Evolutionary conservation across 352 stramenopile species (phyloP).

Genomic region (Pythium pyrilobum): DNA sequence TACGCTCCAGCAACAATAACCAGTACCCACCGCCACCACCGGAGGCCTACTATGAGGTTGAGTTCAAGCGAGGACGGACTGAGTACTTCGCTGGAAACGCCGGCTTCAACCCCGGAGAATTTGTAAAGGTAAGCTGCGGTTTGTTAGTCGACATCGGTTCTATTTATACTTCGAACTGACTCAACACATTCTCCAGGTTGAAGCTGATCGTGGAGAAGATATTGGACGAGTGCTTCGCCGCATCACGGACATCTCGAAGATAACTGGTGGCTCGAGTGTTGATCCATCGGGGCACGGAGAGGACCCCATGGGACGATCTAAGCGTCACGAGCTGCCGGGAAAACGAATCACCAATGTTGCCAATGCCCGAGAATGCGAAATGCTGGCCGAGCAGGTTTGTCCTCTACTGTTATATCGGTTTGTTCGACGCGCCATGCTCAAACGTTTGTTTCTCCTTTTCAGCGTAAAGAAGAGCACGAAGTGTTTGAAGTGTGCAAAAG

Average conservation of each 20-base stretch:
- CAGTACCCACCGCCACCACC: slow-evolving; percentile 57
- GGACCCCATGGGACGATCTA: slow-evolving; percentile 37
- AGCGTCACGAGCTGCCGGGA: slow-evolving; percentile 63
- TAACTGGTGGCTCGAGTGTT: slow-evolving; percentile 18
- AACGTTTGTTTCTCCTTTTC: neutral
- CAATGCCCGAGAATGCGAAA: slow-evolving; percentile 88
- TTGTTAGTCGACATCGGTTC: neutral
- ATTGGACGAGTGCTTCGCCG: slow-evolving; percentile 92
- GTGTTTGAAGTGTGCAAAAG: slow-evolving; percentile 95
- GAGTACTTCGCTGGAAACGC: slow-evolving; percentile 88
- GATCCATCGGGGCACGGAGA: slow-evolving; percentile 31
- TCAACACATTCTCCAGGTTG: slow-evolving; percentile 85
- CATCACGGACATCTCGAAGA: slow-evolving; percentile 80
- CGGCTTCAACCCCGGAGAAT: slow-evolving; percentile 90
- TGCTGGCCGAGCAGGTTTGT: slow-evolving; percentile 75
- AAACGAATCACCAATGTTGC: slow-evolving; percentile 94
- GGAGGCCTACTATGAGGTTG: slow-evolving; percentile 91
- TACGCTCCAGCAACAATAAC: slow-evolving; percentile 1
- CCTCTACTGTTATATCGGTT: neutral
- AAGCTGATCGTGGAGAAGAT: slow-evolving; percentile 96
- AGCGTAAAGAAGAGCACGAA: slow-evolving; percentile 93
- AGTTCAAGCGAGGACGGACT: slow-evolving; percentile 93
- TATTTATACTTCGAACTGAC: neutral
- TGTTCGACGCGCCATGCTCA: neutral
- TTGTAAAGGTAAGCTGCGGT: slow-evolving; percentile 77